Base-by-base conservation (phyloP, 2,329 filamentous ascomycete species). In the Colletotrichum noveboracense region DNA sequence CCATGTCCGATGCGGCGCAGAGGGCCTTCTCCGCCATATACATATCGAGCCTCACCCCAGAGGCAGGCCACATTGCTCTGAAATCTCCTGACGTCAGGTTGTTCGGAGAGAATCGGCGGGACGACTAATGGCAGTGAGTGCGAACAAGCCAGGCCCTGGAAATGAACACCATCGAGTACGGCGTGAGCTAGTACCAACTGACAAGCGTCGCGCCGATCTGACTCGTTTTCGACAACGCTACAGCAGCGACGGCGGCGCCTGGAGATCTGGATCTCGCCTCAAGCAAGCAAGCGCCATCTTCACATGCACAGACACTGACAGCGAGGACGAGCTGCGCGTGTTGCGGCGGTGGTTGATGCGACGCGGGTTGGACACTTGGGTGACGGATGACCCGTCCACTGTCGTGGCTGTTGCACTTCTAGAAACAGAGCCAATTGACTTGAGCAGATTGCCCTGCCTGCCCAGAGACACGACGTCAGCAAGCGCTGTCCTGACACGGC, bases 281-380 rank as follows among this genome's bases (percentile, higher is more conserved):
- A 34, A 67, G 32, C 61, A 64, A 71, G 24, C 72, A 75, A 72
- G 68, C 32, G 68, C 52, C 72, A 34, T 73, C 64, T 75, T 75
- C 73, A 75, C 73, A 73, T 75, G 73, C 73, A 58, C 62, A 32
- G 34, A 70, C 72, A 21, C n/a, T 52, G n/a, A 52, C 43, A 52
- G 43, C 43, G 43, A 52, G 43, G 10, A 21, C n/a, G 43, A 52
- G 43, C 43, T 52, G 43, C 43, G 43, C 43, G 43, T 52, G 43
- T 6, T 52, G 43, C 43, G 24, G 58, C 30, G 55, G 66, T 32
- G 71, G 32, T 36, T 52, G 21, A 60, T 32, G 43, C 18, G 38
- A 64, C n/a, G 24, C 36, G 34, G 36, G 32, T 66, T 61, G 32
- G 30, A 36, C 32, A 32, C 26, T 61, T 60, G 52, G 16, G 36